Base-by-base conservation (phyloP, 2,329 filamentous ascomycete species). In the Colletotrichum musicola region DNA sequence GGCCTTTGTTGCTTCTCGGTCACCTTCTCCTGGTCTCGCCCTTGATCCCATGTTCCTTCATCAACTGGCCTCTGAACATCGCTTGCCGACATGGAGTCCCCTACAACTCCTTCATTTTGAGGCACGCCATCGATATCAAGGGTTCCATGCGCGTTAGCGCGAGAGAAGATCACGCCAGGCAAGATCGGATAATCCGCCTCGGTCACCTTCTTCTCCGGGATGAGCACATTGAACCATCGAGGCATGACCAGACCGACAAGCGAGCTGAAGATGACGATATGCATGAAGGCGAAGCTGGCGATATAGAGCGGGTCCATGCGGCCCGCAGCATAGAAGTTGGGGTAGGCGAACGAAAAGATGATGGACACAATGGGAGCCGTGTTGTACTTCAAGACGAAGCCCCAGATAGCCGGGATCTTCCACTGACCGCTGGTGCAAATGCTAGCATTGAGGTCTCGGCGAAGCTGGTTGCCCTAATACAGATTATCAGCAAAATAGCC, bases 331-430 rank as follows among this genome's bases (percentile, higher is more conserved):
- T 72, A 72, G 25, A 73, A 73, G 47, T 67, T 57, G 1, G 70
- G 71, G 14, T 73, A 73, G 2, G 71, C 55, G 12, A 74, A 72
- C 40, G 64, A 72, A 27, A 64, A 55, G 18, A 73, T 63, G 35
- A 74, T 74, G 27, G 71, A 66, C 2, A 72, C 61, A 16, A 73
- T 73, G 0, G 72, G 71, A 0, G 68, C 71, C 3, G 72, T 70
- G 46, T 70, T 68, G 63, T 73, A 73, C 16, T 72, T 73, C 35
- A 74, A 68, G 10, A 74, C 22, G 38, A 72, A 70, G 0, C 58
- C 57, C 71, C 68, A 71, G 49, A 69, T 38, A 35, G 70, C 22
- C 12, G 72, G 70, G 10, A 74, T 65, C 40, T 57, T 62, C 71
- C 69, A 72, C 22, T 70, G 40, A 1, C 68, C 49, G 22, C 55